A percentile compares a stretch with the other conserved stretches of the same genome.
Conservation (phyloP, 2,329 filamentous ascomycete genomes). For the Talaromyces islandicus region DNA sequence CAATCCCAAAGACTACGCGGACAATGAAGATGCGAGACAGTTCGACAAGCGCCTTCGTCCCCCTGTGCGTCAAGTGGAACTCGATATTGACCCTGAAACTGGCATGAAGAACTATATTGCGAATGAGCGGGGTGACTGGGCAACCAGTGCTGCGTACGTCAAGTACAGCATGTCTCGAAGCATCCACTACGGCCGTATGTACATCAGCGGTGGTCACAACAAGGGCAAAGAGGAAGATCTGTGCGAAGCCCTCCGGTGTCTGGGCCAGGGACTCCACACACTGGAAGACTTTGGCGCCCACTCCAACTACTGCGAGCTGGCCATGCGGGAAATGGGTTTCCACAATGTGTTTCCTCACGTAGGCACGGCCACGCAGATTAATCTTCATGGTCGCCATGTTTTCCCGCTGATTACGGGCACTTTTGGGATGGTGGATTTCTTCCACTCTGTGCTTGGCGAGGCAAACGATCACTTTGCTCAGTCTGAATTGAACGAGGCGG, state of each 20-base stretch:
- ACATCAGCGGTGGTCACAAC: constrained; percentile 58
- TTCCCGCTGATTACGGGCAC: constrained; percentile 66
- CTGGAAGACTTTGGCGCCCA: constrained; percentile 76
- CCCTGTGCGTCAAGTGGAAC: constrained; percentile 65
- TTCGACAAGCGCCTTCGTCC: constrained; percentile 71
- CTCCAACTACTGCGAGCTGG: constrained; percentile 77
- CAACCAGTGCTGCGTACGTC: constrained; percentile 81
- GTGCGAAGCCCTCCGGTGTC: constrained; percentile 70
- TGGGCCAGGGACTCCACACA: constrained; percentile 71
- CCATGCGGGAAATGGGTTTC: constrained; percentile 65
- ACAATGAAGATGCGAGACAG: constrained; percentile 76
- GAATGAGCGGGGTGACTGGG: constrained; percentile 81
- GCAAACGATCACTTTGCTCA: constrained; percentile 80
- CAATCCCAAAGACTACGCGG: constrained; percentile 80
- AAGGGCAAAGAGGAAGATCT: constrained; percentile 68
- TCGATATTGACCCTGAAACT: constrained; percentile 66
- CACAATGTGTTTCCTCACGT: constrained; percentile 67
- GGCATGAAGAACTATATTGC: constrained; percentile 99
- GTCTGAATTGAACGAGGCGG: constrained; percentile 76
- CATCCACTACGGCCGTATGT: constrained; percentile 72
- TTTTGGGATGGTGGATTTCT: constrained; percentile 77
- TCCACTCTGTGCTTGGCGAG: constrained; percentile 71
- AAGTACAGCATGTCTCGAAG: constrained; percentile 66
- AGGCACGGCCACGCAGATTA: constrained; percentile 61
- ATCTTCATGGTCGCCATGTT: constrained; percentile 58